Evolutionary conservation across 148 eudicot genomes (phyloP).

Genomic region (Rhododendron williamsianum): DNA sequence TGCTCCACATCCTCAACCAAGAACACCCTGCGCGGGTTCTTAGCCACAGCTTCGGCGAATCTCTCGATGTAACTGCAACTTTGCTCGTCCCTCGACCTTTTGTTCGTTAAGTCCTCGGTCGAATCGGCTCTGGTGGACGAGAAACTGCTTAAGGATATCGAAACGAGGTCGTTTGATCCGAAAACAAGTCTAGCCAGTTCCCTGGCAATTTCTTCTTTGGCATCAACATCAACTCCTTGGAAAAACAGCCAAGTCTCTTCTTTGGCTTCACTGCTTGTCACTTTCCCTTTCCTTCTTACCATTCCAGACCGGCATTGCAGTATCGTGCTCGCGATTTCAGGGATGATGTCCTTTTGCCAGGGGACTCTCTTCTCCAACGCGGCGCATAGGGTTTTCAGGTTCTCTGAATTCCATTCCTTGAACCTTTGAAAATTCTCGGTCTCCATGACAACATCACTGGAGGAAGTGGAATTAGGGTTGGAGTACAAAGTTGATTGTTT

Average conservation of each 20-base stretch:
- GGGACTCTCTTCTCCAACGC: slow-evolving; percentile 74
- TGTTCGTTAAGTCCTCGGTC: slow-evolving; percentile 42
- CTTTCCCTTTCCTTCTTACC: slow-evolving; percentile 32
- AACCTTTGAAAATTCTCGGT: slow-evolving; percentile 41
- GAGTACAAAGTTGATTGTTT: slow-evolving; percentile 27
- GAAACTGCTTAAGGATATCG: slow-evolving; percentile 54
- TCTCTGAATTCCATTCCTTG: slow-evolving; percentile 56
- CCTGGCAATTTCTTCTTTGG: slow-evolving; percentile 65
- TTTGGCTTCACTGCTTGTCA: slow-evolving; percentile 19
- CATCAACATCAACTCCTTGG: slow-evolving; percentile 56
- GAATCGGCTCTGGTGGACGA: slow-evolving; percentile 41
- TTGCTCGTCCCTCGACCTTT: slow-evolving; percentile 64
- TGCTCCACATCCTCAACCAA: slow-evolving; percentile 71
- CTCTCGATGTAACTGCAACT: slow-evolving; percentile 49
- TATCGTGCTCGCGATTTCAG: slow-evolving; percentile 60
- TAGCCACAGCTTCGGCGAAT: slow-evolving; percentile 41
- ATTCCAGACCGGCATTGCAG: slow-evolving; percentile 62
- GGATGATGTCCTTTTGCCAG: slow-evolving; percentile 51
- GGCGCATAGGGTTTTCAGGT: slow-evolving; percentile 47
- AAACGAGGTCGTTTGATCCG: slow-evolving; percentile 47
- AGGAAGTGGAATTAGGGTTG: slow-evolving; percentile 44
- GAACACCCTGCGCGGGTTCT: slow-evolving; percentile 72
- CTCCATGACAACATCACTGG: slow-evolving; percentile 52
- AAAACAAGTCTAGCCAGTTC: slow-evolving; percentile 69
- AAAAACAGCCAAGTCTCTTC: slow-evolving; percentile 88